These are phyloP conservation scores for Tylopilus plumbeoviolaceoides DNA, from an alignment of 768 basidiomycete species.

Conservation along the genomic window DNA sequence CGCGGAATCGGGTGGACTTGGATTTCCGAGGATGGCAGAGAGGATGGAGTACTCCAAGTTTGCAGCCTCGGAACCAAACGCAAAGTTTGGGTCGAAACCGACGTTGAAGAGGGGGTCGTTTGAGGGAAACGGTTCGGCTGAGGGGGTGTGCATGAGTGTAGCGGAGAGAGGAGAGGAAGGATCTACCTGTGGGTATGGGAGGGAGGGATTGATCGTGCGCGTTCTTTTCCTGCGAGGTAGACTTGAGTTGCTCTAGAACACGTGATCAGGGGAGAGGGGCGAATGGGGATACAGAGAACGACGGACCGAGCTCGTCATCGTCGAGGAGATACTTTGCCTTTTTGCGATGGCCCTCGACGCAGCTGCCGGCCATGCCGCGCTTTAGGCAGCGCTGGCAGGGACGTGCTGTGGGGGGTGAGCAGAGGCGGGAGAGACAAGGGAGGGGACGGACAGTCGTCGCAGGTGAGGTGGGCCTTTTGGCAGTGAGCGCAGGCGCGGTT, in stretches of 20 bases:
- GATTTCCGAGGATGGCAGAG: constrained; percentile 82
- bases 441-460: constrained; percentile 82
- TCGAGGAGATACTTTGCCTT: constrained; percentile 97
- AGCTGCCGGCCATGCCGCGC: constrained; percentile 83
- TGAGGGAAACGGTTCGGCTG: constrained; percentile 51
- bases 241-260: constrained; percentile 39
- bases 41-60: constrained; percentile 95
- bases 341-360: constrained; percentile 93
- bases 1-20: constrained; percentile 44
- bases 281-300: background rate
- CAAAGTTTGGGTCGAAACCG: constrained; percentile 55
- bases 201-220: constrained; percentile 26
- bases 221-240: constrained; percentile 27
- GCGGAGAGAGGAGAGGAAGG: background rate
- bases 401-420: constrained; percentile 56
- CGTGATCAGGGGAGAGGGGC: constrained; percentile 20
- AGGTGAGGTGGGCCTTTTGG: constrained; percentile 97
- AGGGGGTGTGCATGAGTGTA: constrained; percentile 6
- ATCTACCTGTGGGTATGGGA: constrained; percentile 31
- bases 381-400: constrained; percentile 96
- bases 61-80: constrained; percentile 86
- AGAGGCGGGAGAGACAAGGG: background rate
- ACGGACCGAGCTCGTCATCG: constrained; percentile 84
- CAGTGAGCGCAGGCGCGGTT: constrained; percentile 93
- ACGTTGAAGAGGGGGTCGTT: constrained; percentile 58